Evolutionary conservation across 768 basidiomycete species (phyloP).

Genomic region (Cystofilobasidium ferigula): DNA sequence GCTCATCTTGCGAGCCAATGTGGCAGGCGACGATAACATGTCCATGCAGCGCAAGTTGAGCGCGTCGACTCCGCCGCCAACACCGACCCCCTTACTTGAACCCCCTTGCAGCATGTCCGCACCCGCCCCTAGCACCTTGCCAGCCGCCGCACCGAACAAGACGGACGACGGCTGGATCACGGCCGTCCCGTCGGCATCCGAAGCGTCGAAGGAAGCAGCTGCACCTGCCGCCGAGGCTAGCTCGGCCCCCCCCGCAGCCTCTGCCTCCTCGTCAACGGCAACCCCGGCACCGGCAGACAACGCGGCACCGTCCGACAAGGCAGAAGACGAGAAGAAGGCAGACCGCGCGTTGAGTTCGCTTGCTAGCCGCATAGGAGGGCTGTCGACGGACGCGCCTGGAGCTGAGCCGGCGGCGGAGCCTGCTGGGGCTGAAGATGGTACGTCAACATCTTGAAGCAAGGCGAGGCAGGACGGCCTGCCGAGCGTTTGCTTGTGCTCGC

Average conservation of each 20-base stretch:
- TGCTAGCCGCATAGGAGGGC: constrained; percentile 19
- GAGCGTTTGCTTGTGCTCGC: too few relatives aligned
- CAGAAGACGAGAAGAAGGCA: not conserved
- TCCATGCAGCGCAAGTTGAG: too few relatives aligned
- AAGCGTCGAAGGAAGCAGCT: not conserved
- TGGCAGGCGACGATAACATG: too few relatives aligned
- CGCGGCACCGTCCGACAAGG: not conserved
- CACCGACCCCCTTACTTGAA: not conserved
- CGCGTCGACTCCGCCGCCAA: not conserved
- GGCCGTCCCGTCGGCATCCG: not conserved
- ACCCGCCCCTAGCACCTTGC: not conserved
- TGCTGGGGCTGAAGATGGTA: not conserved
- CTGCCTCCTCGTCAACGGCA: not conserved
- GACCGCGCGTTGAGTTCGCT: constrained; percentile 24
- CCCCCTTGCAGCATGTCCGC: constrained; percentile 13
- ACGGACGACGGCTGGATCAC: constrained; percentile 17
- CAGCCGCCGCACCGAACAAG: not conserved
- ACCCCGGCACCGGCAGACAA: not conserved
- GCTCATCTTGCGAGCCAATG: too few relatives aligned
- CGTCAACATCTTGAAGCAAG: not conserved
- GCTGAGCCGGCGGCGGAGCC: not conserved
- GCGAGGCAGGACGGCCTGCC: not conserved
- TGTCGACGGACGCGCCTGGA: constrained; percentile 5
- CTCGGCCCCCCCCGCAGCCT: not conserved
- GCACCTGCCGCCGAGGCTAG: not conserved